phyloP scores from a whole-genome alignment of 371 early-diverging fungal genomes.

The Mortierella sp. region DNA sequence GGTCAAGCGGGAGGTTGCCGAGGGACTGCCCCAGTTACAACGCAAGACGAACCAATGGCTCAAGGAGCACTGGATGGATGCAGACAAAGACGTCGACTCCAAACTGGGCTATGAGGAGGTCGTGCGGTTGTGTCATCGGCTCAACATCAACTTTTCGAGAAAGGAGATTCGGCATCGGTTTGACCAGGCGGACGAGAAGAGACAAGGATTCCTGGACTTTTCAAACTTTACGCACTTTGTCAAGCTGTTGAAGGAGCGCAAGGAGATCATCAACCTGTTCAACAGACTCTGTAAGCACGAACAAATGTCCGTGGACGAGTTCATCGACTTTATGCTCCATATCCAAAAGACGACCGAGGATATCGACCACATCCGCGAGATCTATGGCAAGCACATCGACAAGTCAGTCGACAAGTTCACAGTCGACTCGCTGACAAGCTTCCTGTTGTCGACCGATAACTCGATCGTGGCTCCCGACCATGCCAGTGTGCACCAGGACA shows the following conservation, averaged over 20 bases:
- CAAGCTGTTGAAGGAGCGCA: constrained; percentile 58
- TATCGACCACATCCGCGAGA: constrained; percentile 40
- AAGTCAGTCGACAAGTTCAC: constrained; percentile 44
- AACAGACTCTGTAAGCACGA: constrained; percentile 18
- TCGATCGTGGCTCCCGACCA: constrained; percentile 42
- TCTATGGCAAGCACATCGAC: constrained; percentile 49
- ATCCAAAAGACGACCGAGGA: constrained; percentile 52
- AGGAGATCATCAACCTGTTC: constrained; percentile 50
- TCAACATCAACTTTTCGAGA: constrained; percentile 60
- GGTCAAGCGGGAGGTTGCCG: constrained; percentile 49
- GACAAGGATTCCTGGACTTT: constrained; percentile 55
- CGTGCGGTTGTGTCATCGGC: constrained; percentile 55
- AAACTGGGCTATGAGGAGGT: constrained; percentile 58
- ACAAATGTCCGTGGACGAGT: constrained; percentile 52
- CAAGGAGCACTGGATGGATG: constrained; percentile 59
- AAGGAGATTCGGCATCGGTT: constrained; percentile 53
- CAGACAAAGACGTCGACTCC: constrained; percentile 58
- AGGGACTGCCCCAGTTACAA: constrained; percentile 53
- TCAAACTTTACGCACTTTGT: constrained; percentile 56
- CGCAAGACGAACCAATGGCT: constrained; percentile 59
- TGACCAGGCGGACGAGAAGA: constrained; percentile 55
- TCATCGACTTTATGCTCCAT: constrained; percentile 52
- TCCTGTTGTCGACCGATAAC: constrained; percentile 59
- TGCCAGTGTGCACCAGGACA: constrained; percentile 57
- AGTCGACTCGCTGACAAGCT: constrained; percentile 57